Base-by-base conservation (phyloP, 2,329 filamentous ascomycete genomes). In the Amylocarpus encephaloides region DNA sequence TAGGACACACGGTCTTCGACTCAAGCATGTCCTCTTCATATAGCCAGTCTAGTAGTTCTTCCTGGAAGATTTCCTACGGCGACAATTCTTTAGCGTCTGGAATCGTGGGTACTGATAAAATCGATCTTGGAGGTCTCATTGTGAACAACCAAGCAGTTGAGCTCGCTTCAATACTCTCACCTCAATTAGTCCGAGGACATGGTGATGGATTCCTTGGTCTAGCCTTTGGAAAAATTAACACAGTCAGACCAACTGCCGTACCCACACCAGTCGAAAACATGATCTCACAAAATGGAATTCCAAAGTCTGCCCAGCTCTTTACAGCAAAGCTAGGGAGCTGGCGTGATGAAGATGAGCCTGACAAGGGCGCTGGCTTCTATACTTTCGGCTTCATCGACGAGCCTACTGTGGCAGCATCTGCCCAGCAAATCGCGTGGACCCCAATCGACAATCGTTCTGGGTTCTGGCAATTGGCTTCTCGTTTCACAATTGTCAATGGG, bases 331-430 rank as follows among this genome's bases (percentile, higher is more conserved):
- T 83, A 22, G 76, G 77, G 30, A 70, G 72, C 53, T 72, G 76
- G 75, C 68, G 72, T 51, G 76, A 79, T 57, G 72, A 73, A 52
- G 63, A 73, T 43, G 66, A 68, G 15, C 52, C 63, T 1, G 64
- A 67, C 35, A 58, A 62, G 32, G 64, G 64, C 16, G 67, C 70
- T 53, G 80, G 66, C 72, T 88, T 86, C 70, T 88, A 85, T 69
- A 88, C 85, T 1, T 88, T 88, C 56, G 85, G 85, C 16, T 85
- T 73, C 65, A 83, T 88, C 61, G 84, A 88, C 60, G 63, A 83
- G 56, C 74, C 77, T n/a, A 74, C 78, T 0, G 71, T 86, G 43
- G 73, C 70, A 48, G 70, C 72, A 3, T 75, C 75, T 1, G 75
- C 73, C 29, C 64, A 76, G 53, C 71, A 79, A 1, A 76, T 84